Evolutionary conservation across 345 rosid species (phyloP).

Genomic region (Geranium rotundifolium): DNA sequence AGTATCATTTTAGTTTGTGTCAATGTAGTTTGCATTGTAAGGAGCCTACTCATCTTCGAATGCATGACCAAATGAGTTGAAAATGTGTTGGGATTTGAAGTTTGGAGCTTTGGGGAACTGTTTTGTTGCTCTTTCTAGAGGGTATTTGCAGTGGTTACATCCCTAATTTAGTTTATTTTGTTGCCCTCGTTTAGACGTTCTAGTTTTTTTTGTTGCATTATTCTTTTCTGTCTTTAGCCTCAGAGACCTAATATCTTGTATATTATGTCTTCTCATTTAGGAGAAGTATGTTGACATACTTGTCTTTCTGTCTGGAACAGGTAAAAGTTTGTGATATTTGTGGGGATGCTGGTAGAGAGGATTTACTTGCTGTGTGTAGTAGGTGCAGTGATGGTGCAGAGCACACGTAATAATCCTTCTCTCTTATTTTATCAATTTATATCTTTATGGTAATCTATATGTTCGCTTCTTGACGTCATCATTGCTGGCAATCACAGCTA

Average conservation of each 20-base stretch:
- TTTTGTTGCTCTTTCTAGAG: neutral
- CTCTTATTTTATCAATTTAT: neutral
- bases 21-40: neutral
- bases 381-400: conserved; percentile 48
- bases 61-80: neutral
- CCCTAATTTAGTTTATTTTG: too few species aligned
- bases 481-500: conserved; percentile 33
- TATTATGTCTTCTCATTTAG: neutral
- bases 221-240: too few species aligned
- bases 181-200: neutral
- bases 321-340: conserved; percentile 53
- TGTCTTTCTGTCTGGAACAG: conserved; percentile 20
- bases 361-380: conserved; percentile 41
- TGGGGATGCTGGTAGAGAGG: conserved; percentile 48
- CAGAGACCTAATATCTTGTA: neutral
- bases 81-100: neutral
- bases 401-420: conserved; percentile 34
- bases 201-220: neutral
- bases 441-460: too few species aligned
- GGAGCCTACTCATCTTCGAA: neutral
- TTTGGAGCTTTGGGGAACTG: neutral
- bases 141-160: neutral
- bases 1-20: too few species aligned
- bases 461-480: neutral
- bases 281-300: neutral